phyloP scores from a whole-genome alignment of 1,139 yeast species.

The Entelexis paramagnoliae region DNA sequence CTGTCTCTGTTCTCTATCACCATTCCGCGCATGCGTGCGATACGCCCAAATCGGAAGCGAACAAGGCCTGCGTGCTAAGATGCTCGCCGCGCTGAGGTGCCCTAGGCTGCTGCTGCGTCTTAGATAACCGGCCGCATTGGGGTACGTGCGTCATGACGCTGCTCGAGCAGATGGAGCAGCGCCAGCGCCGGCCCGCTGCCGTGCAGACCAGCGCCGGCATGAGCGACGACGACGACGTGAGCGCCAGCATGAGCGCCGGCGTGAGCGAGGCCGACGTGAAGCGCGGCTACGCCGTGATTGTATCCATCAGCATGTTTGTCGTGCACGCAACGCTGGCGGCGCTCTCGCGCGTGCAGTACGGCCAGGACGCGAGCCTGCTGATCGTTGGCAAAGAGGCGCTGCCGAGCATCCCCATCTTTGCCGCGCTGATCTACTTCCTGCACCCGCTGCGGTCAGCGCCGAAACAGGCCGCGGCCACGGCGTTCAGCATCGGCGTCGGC shows the following conservation, averaged over 20 bases:
- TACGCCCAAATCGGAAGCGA: no score
- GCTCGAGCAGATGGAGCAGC: slow-evolving; percentile 26
- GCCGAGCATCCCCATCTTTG: slow-evolving; percentile 19
- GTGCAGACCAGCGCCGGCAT: neutral
- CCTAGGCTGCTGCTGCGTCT: neutral
- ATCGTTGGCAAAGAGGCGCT: slow-evolving; percentile 15
- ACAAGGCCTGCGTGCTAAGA: no score
- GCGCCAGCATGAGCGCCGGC: neutral
- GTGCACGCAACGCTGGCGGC: slow-evolving; percentile 20
- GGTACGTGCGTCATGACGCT: slow-evolving; percentile 22
- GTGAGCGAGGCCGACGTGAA: slow-evolving; percentile 1
- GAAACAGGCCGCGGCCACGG: slow-evolving; percentile 12
- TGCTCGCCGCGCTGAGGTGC: no score
- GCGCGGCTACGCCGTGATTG: slow-evolving; percentile 17
- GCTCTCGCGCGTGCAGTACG: slow-evolving; percentile 23
- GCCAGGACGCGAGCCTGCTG: slow-evolving; percentile 16
- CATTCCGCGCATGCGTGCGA: no score
- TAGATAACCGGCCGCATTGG: neutral
- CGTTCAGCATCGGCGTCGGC: slow-evolving; percentile 29
- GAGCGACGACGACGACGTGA: neutral
- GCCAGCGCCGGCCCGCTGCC: slow-evolving; percentile 16
- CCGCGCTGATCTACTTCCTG: slow-evolving; percentile 8
- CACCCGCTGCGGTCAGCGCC: slow-evolving; percentile 14
- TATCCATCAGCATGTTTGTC: slow-evolving; percentile 15
- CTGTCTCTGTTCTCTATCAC: no score